These are phyloP conservation scores for Entoloma clypeatum DNA, from an alignment of 1,284 basidiomycete species.

Conservation along the genomic window DNA sequence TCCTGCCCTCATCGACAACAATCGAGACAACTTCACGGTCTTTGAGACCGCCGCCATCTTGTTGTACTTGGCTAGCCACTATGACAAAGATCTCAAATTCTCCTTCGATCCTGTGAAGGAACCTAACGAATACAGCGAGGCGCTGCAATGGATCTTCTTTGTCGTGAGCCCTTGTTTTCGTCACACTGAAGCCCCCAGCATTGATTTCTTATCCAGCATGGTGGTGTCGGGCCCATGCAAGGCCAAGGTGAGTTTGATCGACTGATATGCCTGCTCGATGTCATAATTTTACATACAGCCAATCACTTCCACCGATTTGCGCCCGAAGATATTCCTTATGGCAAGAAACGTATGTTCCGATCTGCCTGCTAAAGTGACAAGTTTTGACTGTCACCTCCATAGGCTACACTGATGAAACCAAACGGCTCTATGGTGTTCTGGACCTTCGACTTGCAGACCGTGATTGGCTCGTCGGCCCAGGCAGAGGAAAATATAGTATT, in stretches of 20 bases:
- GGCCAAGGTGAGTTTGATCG: slow-evolving; percentile 47
- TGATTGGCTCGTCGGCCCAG: slow-evolving; percentile 68
- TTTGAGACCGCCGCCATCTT: slow-evolving; percentile 70
- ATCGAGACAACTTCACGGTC: slow-evolving; percentile 50
- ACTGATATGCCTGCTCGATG: not conserved
- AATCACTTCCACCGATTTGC: slow-evolving; percentile 55
- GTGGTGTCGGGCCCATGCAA: slow-evolving; percentile 74
- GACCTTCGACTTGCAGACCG: slow-evolving; percentile 62
- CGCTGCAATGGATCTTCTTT: slow-evolving; percentile 81
- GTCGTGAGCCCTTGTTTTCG: slow-evolving; percentile 37
- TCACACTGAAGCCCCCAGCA: not conserved
- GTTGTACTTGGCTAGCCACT: slow-evolving; percentile 60
- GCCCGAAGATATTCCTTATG: slow-evolving; percentile 62
- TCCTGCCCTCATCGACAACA: slow-evolving; percentile 52
- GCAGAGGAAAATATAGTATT: slow-evolving; percentile 58
- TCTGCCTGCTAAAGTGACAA: slow-evolving; percentile 1
- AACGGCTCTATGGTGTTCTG: slow-evolving; percentile 73
- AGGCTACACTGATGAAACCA: slow-evolving; percentile 76
- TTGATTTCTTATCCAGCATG: slow-evolving; percentile 40
- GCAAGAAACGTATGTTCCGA: slow-evolving; percentile 44
- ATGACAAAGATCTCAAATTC: slow-evolving; percentile 55
- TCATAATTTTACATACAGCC: slow-evolving; percentile 28
- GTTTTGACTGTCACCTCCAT: slow-evolving; percentile 1
- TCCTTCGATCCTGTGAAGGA: slow-evolving; percentile 45
- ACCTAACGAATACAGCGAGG: slow-evolving; percentile 50